Conservation (phyloP, 345 rosid species). For the Jatropha curcas region DNA sequence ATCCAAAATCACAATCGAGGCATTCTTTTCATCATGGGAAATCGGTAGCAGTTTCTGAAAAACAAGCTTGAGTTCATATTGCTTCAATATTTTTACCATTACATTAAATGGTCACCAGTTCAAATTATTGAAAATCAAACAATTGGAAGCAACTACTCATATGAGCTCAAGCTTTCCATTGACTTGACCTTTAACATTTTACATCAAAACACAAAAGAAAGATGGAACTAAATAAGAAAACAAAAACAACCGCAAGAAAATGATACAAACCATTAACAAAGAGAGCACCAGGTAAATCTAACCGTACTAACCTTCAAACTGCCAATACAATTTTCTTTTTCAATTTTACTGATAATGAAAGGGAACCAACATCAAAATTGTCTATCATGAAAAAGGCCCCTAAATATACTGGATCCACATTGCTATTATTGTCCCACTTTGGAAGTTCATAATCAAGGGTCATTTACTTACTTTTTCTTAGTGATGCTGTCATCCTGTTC, state of each 20-base stretch:
- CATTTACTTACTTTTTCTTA: not conserved
- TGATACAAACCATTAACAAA: too few species aligned
- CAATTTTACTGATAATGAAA: not conserved
- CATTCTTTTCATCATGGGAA: not conserved
- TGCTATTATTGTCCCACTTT: not conserved
- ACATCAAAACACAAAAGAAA: too few species aligned
- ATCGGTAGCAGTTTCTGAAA: not conserved
- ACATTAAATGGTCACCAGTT: not conserved
- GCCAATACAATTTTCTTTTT: not conserved
- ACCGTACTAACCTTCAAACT: not conserved
- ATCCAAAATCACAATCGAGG: not conserved
- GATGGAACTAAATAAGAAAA: too few species aligned
- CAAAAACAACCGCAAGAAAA: too few species aligned
- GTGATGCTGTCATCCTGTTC: not conserved
- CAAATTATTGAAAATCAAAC: not conserved
- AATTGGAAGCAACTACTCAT: not conserved
- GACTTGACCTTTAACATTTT: too few species aligned
- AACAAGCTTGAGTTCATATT: too few species aligned
- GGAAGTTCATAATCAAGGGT: not conserved
- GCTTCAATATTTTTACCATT: too few species aligned
- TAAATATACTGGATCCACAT: not conserved
- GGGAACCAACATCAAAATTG: not conserved
- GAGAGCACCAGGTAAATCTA: too few species aligned
- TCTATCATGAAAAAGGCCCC: not conserved
- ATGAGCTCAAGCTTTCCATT: not conserved